phyloP scores from a whole-genome alignment of 2,329 filamentous ascomycete species.

The Chalaropsis thielavioides region DNA sequence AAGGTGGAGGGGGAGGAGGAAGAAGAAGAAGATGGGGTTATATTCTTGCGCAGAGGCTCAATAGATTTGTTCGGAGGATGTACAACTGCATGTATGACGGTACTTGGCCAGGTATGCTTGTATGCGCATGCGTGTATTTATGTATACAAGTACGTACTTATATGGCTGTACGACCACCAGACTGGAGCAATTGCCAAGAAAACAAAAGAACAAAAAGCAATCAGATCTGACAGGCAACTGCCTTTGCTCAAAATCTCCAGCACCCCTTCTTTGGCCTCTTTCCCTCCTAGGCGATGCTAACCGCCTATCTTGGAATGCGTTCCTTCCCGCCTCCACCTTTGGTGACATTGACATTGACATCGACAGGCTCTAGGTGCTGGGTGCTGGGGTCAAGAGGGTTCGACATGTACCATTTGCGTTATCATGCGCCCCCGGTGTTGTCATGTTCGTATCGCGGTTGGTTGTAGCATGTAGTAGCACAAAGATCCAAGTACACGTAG shows the following conservation, averaged over 20 bases:
- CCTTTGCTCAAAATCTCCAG: neutral
- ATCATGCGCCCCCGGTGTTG: neutral
- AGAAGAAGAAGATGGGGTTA: neutral
- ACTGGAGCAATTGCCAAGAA: neutral
- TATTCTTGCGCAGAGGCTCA: neutral
- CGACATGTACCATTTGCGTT: neutral
- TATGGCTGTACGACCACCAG: neutral
- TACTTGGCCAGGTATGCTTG: too few species aligned
- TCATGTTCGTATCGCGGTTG: neutral
- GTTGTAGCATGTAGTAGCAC: neutral
- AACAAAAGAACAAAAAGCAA: neutral
- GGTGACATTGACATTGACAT: neutral
- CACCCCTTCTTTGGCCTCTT: neutral
- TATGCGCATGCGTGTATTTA: too few species aligned
- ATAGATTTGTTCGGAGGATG: too few species aligned
- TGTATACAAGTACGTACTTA: too few species aligned
- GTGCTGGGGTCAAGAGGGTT: neutral
- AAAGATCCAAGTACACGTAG: neutral
- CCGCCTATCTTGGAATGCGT: neutral
- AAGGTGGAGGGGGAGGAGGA: neutral
- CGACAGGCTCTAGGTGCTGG: neutral
- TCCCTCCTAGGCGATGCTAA: neutral
- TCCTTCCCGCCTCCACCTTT: constrained; percentile 1
- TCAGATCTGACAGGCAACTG: neutral
- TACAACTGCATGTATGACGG: too few species aligned